A percentile compares a stretch with the other conserved stretches of the same genome.
Evolutionary conservation across 345 rosid genomes (phyloP).

Genomic region (Erodium maritimum): DNA sequence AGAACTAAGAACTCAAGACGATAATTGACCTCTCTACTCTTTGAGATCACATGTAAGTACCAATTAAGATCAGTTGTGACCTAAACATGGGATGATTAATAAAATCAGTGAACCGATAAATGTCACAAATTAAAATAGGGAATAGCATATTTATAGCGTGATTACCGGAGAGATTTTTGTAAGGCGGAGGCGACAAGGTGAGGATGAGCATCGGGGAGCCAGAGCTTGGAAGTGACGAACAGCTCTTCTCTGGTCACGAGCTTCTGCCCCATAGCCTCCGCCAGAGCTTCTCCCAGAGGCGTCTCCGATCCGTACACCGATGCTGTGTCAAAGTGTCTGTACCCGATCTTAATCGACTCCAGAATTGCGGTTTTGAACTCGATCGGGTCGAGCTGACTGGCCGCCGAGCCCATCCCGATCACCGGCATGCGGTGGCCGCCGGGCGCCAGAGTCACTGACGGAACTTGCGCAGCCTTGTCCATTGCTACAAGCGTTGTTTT

Average conservation of each 20-base stretch:
- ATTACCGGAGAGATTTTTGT: constrained; percentile 45
- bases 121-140: too few relatives aligned
- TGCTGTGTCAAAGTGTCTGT: constrained; percentile 85
- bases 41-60: too few relatives aligned
- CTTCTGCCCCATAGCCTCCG: constrained; percentile 27
- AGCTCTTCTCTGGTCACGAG: constrained; percentile 44
- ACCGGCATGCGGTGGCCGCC: background rate
- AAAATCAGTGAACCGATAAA: too few relatives aligned
- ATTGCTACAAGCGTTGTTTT: too few relatives aligned
- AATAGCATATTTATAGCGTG: too few relatives aligned
- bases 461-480: background rate
- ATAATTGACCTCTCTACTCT: too few relatives aligned
- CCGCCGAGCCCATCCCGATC: background rate
- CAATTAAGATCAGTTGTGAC: too few relatives aligned
- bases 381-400: background rate
- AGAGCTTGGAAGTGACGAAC: constrained; percentile 72
- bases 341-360: constrained; percentile 40
- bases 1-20: too few relatives aligned
- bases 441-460: background rate
- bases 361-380: background rate
- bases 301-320: constrained; percentile 76
- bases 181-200: constrained; percentile 52
- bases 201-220: constrained; percentile 77
- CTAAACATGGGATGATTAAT: too few relatives aligned
- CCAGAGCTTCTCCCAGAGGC: constrained; percentile 62